Evolutionary conservation across 176 grass and related monocot genomes (phyloP).

Genomic region (Oryza meyeriana): DNA sequence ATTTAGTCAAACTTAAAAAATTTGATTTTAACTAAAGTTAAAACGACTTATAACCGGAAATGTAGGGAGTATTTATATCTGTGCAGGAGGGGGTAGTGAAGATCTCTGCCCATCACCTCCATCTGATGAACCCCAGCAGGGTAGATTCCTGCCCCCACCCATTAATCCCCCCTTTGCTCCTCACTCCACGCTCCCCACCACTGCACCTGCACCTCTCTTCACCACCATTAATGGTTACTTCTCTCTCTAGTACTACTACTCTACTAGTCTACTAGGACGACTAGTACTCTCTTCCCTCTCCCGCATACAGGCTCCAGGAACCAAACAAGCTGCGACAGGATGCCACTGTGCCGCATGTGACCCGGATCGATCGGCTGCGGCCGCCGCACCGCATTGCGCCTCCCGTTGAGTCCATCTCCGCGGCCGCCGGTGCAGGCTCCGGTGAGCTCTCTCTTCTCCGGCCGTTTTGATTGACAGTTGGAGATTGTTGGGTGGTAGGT

Average conservation of each 20-base stretch:
- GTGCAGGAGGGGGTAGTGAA: too few species aligned
- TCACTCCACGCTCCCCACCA: not conserved
- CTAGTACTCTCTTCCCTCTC: not conserved
- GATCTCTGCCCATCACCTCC: not conserved
- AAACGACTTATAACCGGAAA: too few species aligned
- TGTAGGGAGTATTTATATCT: too few species aligned
- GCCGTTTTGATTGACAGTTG: not conserved
- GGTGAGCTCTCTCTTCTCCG: not conserved
- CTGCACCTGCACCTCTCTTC: not conserved
- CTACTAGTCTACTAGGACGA: not conserved
- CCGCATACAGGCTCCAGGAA: too few species aligned
- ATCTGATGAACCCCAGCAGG: not conserved
- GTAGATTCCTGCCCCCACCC: constrained; percentile 8
- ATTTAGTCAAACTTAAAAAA: too few species aligned
- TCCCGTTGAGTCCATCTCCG: not conserved
- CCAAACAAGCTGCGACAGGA: not conserved
- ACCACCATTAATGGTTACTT: constrained; percentile 1
- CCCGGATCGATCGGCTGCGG: not conserved
- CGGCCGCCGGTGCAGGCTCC: not conserved
- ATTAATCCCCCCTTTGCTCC: not conserved
- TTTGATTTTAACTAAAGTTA: too few species aligned
- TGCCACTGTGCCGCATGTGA: constrained; percentile 22
- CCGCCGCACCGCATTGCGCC: not conserved
- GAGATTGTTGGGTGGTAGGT: not conserved
- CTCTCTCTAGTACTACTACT: not conserved